Evolutionary conservation across 306 rosid species (phyloP).

Genomic region (Albizia julibrissin): DNA sequence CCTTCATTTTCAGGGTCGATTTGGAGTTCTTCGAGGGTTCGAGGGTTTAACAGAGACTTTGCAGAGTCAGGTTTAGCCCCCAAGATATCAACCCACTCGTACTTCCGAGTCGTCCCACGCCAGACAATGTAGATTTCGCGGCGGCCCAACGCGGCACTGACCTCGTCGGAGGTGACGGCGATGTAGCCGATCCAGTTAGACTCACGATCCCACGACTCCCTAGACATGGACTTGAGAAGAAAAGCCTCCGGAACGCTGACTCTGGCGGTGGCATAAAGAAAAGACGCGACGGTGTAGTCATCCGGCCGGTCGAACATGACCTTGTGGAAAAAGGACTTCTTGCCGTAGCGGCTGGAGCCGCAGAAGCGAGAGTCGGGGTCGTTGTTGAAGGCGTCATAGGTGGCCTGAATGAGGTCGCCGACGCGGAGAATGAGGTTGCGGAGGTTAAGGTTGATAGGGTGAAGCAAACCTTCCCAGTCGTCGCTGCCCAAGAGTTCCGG

Average conservation of each 20-base stretch:
- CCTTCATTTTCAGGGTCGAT: neutral
- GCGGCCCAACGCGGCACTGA: constrained; percentile 37
- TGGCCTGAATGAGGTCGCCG: constrained; percentile 72
- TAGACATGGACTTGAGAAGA: constrained; percentile 53
- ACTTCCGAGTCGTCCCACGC: constrained; percentile 62
- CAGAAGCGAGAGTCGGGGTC: constrained; percentile 62
- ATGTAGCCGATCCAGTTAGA: constrained; percentile 77
- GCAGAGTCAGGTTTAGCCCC: constrained; percentile 43
- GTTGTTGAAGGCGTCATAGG: constrained; percentile 77
- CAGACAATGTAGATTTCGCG: constrained; percentile 68
- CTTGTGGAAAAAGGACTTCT: constrained; percentile 55
- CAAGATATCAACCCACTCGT: constrained; percentile 59
- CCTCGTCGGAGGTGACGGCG: constrained; percentile 55
- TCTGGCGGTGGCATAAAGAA: constrained; percentile 70
- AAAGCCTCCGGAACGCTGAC: constrained; percentile 58
- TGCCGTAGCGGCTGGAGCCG: constrained; percentile 69
- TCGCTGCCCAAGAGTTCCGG: constrained; percentile 48
- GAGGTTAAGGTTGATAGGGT: constrained; percentile 59
- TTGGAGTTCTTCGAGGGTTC: constrained; percentile 1
- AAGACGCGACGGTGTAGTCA: constrained; percentile 44
- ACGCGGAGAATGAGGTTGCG: constrained; percentile 60
- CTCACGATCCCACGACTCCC: constrained; percentile 73
- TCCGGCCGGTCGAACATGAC: constrained; percentile 48
- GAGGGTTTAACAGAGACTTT: constrained; percentile 11
- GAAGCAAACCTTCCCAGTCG: constrained; percentile 55